phyloP scores from a whole-genome alignment of 2,329 filamentous ascomycete species.

The Gremmenia infestans region DNA sequence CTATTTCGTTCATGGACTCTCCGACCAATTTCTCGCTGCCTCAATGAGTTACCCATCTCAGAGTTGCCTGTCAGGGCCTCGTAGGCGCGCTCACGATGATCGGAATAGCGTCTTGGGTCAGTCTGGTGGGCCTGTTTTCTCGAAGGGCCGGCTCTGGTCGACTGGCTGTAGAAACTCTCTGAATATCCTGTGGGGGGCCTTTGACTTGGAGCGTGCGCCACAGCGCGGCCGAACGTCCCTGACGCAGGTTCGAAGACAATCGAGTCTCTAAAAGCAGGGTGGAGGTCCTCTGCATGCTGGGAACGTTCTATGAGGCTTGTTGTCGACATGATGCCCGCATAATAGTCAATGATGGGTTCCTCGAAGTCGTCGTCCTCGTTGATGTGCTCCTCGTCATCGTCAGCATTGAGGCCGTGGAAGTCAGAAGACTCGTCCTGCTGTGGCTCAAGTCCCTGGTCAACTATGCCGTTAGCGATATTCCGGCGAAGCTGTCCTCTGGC shows the following conservation, averaged over 20 bases:
- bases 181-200: not conserved
- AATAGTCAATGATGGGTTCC: conserved; percentile 18
- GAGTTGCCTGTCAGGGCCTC: not conserved
- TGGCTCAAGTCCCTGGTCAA: not conserved
- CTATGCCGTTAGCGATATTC: conserved; percentile 3
- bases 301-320: not conserved
- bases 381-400: conserved; percentile 5
- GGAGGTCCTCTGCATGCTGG: conserved; percentile 2
- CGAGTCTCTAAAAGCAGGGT: conserved; percentile 2
- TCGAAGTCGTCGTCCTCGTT: conserved; percentile 12
- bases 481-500: conserved; percentile 7
- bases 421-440: not conserved
- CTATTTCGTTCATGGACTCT: not conserved
- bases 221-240: not conserved
- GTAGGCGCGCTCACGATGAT: not conserved
- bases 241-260: not conserved
- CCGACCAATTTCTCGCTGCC: not conserved
- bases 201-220: not conserved
- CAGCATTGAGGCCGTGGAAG: not conserved
- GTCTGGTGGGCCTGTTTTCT: not conserved
- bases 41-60: not conserved
- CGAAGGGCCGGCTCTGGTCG: not conserved
- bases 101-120: not conserved
- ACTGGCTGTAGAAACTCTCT: conserved; percentile 4
- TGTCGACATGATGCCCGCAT: conserved; percentile 12